These are phyloP conservation scores for Wallacemonas sp. DNA, from an alignment of 208 protist species.

Conservation along the genomic window DNA sequence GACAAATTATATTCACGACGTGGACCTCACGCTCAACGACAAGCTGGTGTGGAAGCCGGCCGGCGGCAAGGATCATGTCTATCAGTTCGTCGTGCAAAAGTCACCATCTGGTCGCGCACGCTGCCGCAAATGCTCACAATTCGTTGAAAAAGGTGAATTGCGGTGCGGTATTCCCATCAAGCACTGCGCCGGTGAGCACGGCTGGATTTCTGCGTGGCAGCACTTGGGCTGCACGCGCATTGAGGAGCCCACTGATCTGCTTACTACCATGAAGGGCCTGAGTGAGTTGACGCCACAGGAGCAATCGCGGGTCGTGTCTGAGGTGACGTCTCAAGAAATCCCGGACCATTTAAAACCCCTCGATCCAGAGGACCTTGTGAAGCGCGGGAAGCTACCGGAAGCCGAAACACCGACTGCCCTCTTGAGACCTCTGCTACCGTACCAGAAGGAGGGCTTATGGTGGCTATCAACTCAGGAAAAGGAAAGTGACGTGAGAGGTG, in stretches of 20 bases:
- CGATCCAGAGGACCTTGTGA: constrained; percentile 82
- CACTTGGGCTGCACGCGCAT: constrained; percentile 76
- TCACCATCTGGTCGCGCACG: constrained; percentile 68
- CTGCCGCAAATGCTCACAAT: constrained; percentile 86
- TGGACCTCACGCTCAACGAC: constrained; percentile 66
- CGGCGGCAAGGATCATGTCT: constrained; percentile 42
- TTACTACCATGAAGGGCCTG: constrained; percentile 53
- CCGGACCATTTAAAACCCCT: constrained; percentile 75
- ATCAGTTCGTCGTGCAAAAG: constrained; percentile 64
- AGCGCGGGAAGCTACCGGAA: constrained; percentile 52
- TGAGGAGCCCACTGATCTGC: constrained; percentile 23
- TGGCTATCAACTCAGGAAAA: constrained; percentile 87
- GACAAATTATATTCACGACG: constrained; percentile 54
- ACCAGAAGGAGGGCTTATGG: constrained; percentile 85
- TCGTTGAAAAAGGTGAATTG: constrained; percentile 76
- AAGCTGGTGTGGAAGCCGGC: constrained; percentile 65
- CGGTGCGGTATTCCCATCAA: constrained; percentile 83
- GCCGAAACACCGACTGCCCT: constrained; percentile 46
- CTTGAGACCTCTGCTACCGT: constrained; percentile 71
- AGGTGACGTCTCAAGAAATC: constrained; percentile 47
- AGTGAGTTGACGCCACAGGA: constrained; percentile 38
- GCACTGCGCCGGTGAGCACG: constrained; percentile 76
- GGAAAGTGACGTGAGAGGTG: constrained; percentile 63
- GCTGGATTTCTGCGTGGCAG: constrained; percentile 91
- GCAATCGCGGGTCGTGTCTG: constrained; percentile 53